These are phyloP conservation scores for Viola pubescens DNA, from an alignment of 441 rosid genomes.

Conservation along the genomic window DNA sequence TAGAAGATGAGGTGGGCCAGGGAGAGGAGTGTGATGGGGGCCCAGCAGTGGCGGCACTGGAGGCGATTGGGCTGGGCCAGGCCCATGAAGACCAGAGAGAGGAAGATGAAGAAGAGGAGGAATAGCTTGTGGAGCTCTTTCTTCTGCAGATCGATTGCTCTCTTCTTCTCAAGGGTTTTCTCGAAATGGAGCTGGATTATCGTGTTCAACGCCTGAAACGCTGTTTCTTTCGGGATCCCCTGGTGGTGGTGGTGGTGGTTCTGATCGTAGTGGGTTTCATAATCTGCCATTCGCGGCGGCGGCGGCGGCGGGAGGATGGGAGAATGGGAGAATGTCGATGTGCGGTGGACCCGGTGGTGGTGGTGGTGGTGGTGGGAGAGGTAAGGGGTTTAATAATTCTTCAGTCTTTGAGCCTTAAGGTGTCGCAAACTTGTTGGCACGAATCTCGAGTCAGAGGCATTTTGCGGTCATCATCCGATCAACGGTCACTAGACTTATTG, in stretches of 20 bases:
- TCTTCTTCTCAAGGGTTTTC: constrained; percentile 85
- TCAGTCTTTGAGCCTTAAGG: too few relatives aligned
- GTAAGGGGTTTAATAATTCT: neutral
- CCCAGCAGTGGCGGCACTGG: constrained; percentile 92
- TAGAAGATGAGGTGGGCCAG: constrained; percentile 84
- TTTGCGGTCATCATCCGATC: too few relatives aligned
- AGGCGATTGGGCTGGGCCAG: constrained; percentile 56
- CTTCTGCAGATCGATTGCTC: constrained; percentile 91
- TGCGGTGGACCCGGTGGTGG: neutral
- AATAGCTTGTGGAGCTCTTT: constrained; percentile 83
- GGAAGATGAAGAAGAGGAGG: constrained; percentile 81
- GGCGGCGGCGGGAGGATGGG: constrained; percentile 8
- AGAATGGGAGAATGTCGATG: neutral
- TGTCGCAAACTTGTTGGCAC: too few relatives aligned
- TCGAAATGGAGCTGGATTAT: constrained; percentile 94
- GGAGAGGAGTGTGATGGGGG: constrained; percentile 62
- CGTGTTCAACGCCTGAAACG: constrained; percentile 81
- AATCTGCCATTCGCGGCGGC: constrained; percentile 59
- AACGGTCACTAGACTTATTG: too few relatives aligned
- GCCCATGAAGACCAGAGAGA: constrained; percentile 47
- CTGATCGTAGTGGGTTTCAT: constrained; percentile 34
- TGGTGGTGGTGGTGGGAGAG: neutral
- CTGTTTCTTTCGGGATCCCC: constrained; percentile 67
- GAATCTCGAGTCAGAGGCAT: too few relatives aligned
- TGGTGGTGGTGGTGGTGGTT: constrained; percentile 29